Evolutionary conservation across 768 basidiomycete species (phyloP).

Genomic region (Lyophyllum shimeji): DNA sequence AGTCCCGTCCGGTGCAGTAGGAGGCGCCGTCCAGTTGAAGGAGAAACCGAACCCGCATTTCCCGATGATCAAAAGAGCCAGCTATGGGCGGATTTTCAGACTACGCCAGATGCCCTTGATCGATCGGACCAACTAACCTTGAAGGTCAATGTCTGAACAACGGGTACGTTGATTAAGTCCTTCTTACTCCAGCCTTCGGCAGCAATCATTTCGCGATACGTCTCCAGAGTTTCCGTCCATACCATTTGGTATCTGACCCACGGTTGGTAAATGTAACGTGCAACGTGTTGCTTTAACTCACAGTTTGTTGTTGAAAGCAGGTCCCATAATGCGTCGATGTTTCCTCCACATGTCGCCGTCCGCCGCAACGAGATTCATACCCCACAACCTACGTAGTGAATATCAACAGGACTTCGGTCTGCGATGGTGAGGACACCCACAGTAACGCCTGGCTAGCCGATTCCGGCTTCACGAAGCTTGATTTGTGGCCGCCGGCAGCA

Average conservation of each 20-base stretch:
- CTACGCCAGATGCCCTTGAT: too few species aligned
- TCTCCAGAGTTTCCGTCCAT: slow-evolving; percentile 31
- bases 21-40: slow-evolving; percentile 40
- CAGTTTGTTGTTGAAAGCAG: slow-evolving; percentile 43
- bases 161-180: slow-evolving; percentile 19
- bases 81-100: slow-evolving; percentile 21
- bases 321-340: slow-evolving; percentile 43
- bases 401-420: neutral
- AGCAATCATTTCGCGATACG: slow-evolving; percentile 32
- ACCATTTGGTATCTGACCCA: slow-evolving; percentile 31
- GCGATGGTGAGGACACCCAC: slow-evolving; percentile 22
- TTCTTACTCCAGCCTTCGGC: slow-evolving; percentile 27
- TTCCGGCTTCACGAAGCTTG: slow-evolving; percentile 40
- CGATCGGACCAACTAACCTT: slow-evolving; percentile 20
- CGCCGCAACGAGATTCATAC: slow-evolving; percentile 45
- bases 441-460: slow-evolving; percentile 27
- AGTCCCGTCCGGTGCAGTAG: slow-evolving; percentile 32
- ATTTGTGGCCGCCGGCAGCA: slow-evolving; percentile 35
- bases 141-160: slow-evolving; percentile 28
- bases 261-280: neutral
- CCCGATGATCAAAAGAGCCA: slow-evolving; percentile 42
- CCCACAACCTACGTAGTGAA: slow-evolving; percentile 37
- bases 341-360: slow-evolving; percentile 45
- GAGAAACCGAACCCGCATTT: slow-evolving; percentile 48
- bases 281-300: slow-evolving; percentile 18